Evolutionary conservation across 2,329 filamentous ascomycete genomes (phyloP), one percentile per base, ranked within the genome.

Genomic region (Cytospora paraplurivora): DNA sequence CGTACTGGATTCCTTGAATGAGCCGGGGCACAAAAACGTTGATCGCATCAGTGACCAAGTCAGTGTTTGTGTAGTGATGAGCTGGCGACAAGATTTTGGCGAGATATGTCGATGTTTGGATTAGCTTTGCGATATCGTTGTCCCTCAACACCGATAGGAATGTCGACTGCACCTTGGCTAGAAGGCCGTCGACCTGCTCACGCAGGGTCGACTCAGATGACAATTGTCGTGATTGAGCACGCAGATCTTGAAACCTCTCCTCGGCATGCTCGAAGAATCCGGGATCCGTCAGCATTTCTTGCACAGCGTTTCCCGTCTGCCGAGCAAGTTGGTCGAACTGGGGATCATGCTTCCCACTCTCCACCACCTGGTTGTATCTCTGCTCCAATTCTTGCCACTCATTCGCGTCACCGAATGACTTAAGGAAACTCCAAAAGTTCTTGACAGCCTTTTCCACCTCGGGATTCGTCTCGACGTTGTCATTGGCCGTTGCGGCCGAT

Each of bases 251-350:
- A 44, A 88, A 76, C 11, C 81, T 80, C 56, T 81, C 74, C 32
- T 90, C 86, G 0, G 87, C 87, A 47, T 91, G 82, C 54, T 93
- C 90, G 70, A 96, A 91, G 76, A 97, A 97, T 4, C 88, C 84
- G 0, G 94, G 93, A 66, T 97, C 90, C 0, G 88, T 95, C 50
- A 98, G 79, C 74, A 97, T 88, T 67, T 89, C 88, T 71, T 96
- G 89, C 5, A 97, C 75, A 4, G 90, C 85, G 61, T 88, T 85
- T 12, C 89, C 90, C 35, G 93, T 79, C 53, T 96, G 86, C 27
- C 82, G 82, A 72, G 96, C 85, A 33, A 97, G 78, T 15, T 87
- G 80, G 70, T 97, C 92, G 65, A 97, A 95, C 59, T 95, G 87
- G 0, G 91, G 90, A 69, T 97, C 92, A 38, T 86, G 88, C 64